These are phyloP conservation scores for Arthroderma uncinatum DNA, from an alignment of 2,329 filamentous ascomycete genomes.

Conservation along the genomic window DNA sequence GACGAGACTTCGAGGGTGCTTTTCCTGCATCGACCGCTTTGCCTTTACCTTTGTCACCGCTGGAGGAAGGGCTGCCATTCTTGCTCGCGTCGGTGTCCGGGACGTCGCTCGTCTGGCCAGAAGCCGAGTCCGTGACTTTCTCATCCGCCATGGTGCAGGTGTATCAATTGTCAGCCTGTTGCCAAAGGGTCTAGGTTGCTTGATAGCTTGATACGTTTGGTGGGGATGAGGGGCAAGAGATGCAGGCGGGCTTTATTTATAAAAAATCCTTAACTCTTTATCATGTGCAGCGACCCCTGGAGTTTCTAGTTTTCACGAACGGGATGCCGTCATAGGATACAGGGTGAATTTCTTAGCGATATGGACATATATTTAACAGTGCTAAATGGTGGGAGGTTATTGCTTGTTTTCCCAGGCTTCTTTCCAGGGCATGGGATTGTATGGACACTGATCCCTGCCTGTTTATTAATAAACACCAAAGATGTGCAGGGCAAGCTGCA, in stretches of 20 bases:
- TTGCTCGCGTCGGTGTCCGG: background rate
- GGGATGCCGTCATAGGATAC: background rate
- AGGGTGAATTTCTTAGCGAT: background rate
- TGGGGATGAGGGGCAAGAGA: slow-evolving; percentile 1
- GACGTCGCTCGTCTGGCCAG: slow-evolving; percentile 5
- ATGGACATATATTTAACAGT: background rate
- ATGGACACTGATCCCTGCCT: too few relatives aligned
- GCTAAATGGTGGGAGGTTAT: too few relatives aligned
- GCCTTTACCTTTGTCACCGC: slow-evolving; percentile 13
- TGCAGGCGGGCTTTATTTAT: background rate
- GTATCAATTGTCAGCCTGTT: background rate
- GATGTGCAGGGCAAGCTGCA: background rate
- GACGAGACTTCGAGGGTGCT: slow-evolving; percentile 16
- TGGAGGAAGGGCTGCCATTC: background rate
- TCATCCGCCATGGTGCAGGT: background rate
- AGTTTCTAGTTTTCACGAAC: background rate
- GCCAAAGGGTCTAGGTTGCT: background rate
- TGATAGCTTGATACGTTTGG: background rate
- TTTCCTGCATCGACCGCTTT: slow-evolving; percentile 20
- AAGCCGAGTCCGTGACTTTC: background rate
- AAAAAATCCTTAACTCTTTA: background rate
- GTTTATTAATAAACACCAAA: too few relatives aligned
- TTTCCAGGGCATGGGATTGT: too few relatives aligned
- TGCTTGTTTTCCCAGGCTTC: too few relatives aligned
- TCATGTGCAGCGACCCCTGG: background rate